phyloP scores from a whole-genome alignment of 768 basidiomycete genomes.

The Mycena filopes region DNA sequence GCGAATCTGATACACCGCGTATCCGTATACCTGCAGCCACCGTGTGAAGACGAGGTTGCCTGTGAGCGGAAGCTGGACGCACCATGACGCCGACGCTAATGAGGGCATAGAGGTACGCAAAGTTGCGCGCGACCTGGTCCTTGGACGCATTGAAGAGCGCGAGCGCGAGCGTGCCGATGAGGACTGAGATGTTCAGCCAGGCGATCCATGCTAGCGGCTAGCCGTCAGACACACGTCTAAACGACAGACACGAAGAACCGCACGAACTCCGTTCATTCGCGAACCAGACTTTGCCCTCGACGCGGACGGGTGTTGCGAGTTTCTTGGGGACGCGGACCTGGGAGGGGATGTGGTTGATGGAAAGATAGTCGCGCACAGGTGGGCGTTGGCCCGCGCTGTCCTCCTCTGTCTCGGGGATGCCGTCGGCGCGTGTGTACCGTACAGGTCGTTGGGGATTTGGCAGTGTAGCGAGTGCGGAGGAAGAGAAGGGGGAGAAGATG shows the following conservation, averaged over 20 bases:
- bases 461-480: conserved; percentile 64
- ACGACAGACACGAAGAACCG: too few relatives aligned
- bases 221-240: too few relatives aligned
- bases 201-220: conserved; percentile 87
- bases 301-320: conserved; percentile 81
- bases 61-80: conserved; percentile 27
- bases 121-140: conserved; percentile 74
- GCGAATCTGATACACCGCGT: conserved; percentile 85
- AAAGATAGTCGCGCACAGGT: conserved; percentile 77
- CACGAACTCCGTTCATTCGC: conserved; percentile 88
- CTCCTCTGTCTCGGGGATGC: conserved; percentile 70
- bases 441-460: conserved; percentile 55
- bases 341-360: conserved; percentile 72
- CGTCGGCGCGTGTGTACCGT: conserved; percentile 76
- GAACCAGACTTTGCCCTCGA: conserved; percentile 98
- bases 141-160: conserved; percentile 90
- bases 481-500: conserved; percentile 74
- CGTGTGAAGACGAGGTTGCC: background rate
- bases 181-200: conserved; percentile 87
- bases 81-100: conserved; percentile 82
- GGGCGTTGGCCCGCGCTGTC: conserved; percentile 65
- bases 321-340: conserved; percentile 85
- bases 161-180: conserved; percentile 86
- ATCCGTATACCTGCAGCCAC: conserved; percentile 78
- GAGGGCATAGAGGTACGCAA: conserved; percentile 85